phyloP scores from a whole-genome alignment of 1,284 basidiomycete genomes.

The Mrakiaceae sp. region DNA sequence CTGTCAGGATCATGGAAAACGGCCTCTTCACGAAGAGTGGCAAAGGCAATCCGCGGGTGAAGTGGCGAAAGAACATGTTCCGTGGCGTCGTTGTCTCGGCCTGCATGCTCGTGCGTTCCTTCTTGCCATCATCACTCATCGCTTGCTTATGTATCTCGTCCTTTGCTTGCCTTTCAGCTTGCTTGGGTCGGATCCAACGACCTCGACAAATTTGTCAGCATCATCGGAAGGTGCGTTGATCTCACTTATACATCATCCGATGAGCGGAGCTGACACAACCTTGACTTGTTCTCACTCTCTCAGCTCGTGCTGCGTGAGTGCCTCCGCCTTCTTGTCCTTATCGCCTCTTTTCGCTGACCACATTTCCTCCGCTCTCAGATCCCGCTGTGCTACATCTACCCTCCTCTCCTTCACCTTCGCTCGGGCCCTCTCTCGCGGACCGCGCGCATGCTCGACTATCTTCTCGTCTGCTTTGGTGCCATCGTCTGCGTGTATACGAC shows the following conservation, averaged over 20 bases:
- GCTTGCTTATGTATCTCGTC: neutral
- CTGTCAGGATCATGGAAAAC: slow-evolving; percentile 92
- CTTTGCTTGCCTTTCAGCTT: slow-evolving; percentile 41
- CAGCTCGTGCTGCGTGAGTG: slow-evolving; percentile 73
- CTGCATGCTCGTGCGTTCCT: slow-evolving; percentile 35
- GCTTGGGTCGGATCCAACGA: slow-evolving; percentile 79
- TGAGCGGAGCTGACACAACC: no score
- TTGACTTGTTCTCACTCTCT: neutral
- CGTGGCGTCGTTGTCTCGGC: slow-evolving; percentile 62
- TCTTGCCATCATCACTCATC: neutral
- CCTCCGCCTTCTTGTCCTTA: neutral
- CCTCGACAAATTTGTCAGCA: slow-evolving; percentile 91
- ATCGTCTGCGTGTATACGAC: slow-evolving; percentile 69
- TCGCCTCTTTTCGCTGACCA: neutral
- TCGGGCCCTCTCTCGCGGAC: slow-evolving; percentile 57
- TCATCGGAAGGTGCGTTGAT: slow-evolving; percentile 65
- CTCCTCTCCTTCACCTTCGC: slow-evolving; percentile 84
- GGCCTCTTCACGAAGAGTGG: slow-evolving; percentile 77
- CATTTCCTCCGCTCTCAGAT: slow-evolving; percentile 5
- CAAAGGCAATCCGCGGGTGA: slow-evolving; percentile 47
- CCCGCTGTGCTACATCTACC: slow-evolving; percentile 48
- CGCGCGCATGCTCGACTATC: slow-evolving; percentile 62
- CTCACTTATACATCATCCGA: neutral
- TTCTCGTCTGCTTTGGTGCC: slow-evolving; percentile 70
- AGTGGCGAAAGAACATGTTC: slow-evolving; percentile 86